Conservation (phyloP, 1,284 basidiomycete genomes). For the Albatrellus sp. region DNA sequence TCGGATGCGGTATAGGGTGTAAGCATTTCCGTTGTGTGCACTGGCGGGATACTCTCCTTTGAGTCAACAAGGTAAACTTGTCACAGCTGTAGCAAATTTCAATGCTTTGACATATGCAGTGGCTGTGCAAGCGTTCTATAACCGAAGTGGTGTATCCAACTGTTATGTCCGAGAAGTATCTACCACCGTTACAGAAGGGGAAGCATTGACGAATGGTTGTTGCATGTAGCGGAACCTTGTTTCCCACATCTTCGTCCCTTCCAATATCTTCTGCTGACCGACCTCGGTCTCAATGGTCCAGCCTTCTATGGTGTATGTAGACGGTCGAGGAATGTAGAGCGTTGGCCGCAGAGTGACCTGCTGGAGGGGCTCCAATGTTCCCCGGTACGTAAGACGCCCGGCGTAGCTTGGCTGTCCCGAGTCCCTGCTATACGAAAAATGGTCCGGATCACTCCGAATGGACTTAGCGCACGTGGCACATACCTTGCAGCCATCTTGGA, state of each 20-base stretch:
- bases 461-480: conserved; percentile 13
- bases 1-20: too few species aligned
- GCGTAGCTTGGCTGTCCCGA: conserved; percentile 38
- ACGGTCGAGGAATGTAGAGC: conserved; percentile 49
- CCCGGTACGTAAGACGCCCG: conserved; percentile 49
- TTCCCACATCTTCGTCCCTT: conserved; percentile 14
- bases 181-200: conserved; percentile 32
- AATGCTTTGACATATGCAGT: background rate
- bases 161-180: conserved; percentile 13
- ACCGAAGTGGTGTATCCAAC: too few species aligned
- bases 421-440: conserved; percentile 18
- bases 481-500: conserved; percentile 18
- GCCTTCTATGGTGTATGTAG: conserved; percentile 47
- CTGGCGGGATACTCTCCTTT: too few species aligned
- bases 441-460: too few species aligned
- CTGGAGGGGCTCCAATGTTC: conserved; percentile 37
- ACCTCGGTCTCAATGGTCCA: conserved; percentile 62
- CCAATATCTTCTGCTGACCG: conserved; percentile 19
- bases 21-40: too few species aligned
- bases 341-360: conserved; percentile 29
- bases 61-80: background rate
- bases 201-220: conserved; percentile 21
- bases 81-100: background rate
- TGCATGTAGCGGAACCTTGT: conserved; percentile 40
- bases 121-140: background rate